Base-by-base conservation (phyloP, 768 basidiomycete genomes). In the Vararia minispora region DNA sequence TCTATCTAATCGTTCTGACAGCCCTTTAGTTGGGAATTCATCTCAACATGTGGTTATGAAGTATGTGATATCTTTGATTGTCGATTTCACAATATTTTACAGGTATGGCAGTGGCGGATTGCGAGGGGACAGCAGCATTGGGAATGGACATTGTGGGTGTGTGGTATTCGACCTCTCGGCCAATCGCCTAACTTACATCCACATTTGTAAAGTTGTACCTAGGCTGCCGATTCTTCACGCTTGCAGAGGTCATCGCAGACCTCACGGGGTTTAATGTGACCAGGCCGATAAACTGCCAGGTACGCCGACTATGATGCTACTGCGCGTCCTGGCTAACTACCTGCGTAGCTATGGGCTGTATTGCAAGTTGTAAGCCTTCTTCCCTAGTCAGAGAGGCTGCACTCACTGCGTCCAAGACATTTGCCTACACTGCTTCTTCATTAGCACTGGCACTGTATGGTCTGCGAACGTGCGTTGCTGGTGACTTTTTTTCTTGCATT, bases 161-260 rank as follows among this genome's bases (percentile, higher is more conserved):
- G 45, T 26, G 1, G 20, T 22, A n/a, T n/a, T 3, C 27, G 14
- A 27, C 12, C 8, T 24, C 35, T 9, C 32, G 22, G 2, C 17
- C 12, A 16, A 20, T 1, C 10, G 6, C 17, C 33, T 14, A 16
- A 33, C 13, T 29, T 5, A 16, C 26, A n/a, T n/a, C n/a, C n/a
- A n/a, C n/a, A n/a, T 14, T 3, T 27, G n/a, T 21, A 24, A 12
- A 47, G 46, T 28, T 47, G 14, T 47, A 45, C 36, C 37, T 47
- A 14, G 36, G 16, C 1, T 35, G 28, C 24, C 43, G 46, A 10
- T 0, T 47, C 1, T 13, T 18, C 5, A 45, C 46, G 10, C n/a
- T 47, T 10, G 25, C 24, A 3, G 29, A 34, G 11, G 44, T 41
- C 11, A 0, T 38, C 6, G n/a, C 36, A 9, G 39, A 34, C 14